Evolutionary conservation across 106 monocot species (phyloP).

Genomic region (Agapanthus africanus): DNA sequence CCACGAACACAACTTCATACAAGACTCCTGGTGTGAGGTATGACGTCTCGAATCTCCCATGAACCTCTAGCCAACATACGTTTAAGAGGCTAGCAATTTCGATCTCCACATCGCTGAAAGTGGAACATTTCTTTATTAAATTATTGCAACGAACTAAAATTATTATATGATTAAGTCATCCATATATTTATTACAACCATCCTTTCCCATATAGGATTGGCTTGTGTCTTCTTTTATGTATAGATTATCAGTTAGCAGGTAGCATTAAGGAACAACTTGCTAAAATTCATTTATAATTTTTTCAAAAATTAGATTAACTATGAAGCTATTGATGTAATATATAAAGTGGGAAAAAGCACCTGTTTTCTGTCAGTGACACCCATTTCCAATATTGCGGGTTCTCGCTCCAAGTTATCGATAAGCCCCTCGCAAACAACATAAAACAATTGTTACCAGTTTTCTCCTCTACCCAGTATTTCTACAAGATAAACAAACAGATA

Average conservation of each 20-base stretch:
- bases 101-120: constrained; percentile 21
- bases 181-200: too few relatives aligned
- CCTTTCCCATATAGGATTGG: too few relatives aligned
- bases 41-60: constrained; percentile 28
- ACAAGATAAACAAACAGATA: too few relatives aligned
- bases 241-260: too few relatives aligned
- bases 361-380: constrained; percentile 22
- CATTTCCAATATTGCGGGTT: constrained; percentile 45
- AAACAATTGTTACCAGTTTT: constrained; percentile 42
- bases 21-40: constrained; percentile 34
- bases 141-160: too few relatives aligned
- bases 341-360: constrained; percentile 1
- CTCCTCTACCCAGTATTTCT: constrained; percentile 57
- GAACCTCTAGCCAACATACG: constrained; percentile 68
- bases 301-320: background rate
- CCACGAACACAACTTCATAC: constrained; percentile 45
- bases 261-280: too few relatives aligned
- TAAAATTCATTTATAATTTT: too few relatives aligned
- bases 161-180: too few relatives aligned
- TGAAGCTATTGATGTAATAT: background rate
- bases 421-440: constrained; percentile 29
- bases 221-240: too few relatives aligned
- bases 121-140: background rate
- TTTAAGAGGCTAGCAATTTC: constrained; percentile 26
- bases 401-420: constrained; percentile 54